Base-by-base conservation (phyloP, 306 rosid species). In the Cajanus cajan region DNA sequence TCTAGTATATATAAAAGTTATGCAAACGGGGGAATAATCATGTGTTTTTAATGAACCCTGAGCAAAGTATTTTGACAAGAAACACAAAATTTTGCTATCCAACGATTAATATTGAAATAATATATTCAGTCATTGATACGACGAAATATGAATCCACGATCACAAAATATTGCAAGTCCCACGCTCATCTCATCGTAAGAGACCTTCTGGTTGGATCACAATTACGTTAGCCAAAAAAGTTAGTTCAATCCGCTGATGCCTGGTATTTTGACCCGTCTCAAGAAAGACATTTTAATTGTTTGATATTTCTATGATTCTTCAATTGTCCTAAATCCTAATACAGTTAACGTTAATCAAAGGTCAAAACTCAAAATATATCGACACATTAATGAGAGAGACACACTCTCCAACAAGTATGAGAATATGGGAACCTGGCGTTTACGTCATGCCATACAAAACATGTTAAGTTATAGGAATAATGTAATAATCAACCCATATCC, bases 361-460 rank as follows among this genome's bases (percentile, higher is more conserved):
- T 63, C n/a, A 19, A 65, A 65, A 37, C 4, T 41, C 9, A 19
- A 10, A 43, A 59, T 21, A 12, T 43, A 13, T 68, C 9, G 0
- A 14, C 24, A 73, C 6, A 37, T 36, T 39, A 36, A 5, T 21
- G 25, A 44, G 39, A 33, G 41, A 43, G 15, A 45, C 25, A 33
- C n/a, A n/a, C n/a, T 4, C 51, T 73, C 77, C 14, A 72, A 7
- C 58, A 11, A n/a, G 31, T n/a, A 59, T 16, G 6, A 50, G 57
- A 50, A 50, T 50, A 6, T 74, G 71, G 21, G 5, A 45, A 40
- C 62, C 61, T 28, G 48, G 48, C 41, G 11, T 69, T 5, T 33
- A 80, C 84, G 75, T 41, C 8, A 73, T 5, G 21, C 15, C 62
- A 73, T 28, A 52, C 6, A 4, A 65, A 79, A 68, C 1, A 78